These are phyloP conservation scores for Sherardia arvensis DNA, from an alignment of 257 asterid species.

Conservation along the genomic window DNA sequence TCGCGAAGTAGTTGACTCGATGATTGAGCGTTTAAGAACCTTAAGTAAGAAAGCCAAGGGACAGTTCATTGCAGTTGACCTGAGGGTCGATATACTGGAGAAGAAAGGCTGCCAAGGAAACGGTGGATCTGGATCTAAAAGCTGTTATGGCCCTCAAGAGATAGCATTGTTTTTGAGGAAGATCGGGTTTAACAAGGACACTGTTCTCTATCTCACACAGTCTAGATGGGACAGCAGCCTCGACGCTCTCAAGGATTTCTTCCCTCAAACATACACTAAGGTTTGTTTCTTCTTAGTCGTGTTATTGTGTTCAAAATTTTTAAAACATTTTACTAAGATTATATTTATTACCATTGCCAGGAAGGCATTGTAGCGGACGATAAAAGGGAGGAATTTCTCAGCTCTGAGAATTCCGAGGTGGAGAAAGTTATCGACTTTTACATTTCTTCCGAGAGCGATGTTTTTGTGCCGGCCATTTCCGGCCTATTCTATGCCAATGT, in stretches of 20 bases:
- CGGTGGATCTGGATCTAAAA: constrained; percentile 51
- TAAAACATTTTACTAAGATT: too few species aligned
- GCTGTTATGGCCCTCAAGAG: constrained; percentile 72
- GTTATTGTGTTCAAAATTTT: not conserved
- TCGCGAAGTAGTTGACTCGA: constrained; percentile 76
- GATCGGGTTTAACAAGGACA: constrained; percentile 66
- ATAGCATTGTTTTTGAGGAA: constrained; percentile 60
- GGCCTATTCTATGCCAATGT: constrained; percentile 75
- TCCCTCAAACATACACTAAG: constrained; percentile 80
- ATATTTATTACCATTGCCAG: constrained; percentile 37
- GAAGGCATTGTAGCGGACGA: constrained; percentile 63
- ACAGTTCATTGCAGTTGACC: constrained; percentile 78
- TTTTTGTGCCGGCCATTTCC: constrained; percentile 57
- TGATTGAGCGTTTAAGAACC: constrained; percentile 67
- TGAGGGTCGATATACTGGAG: constrained; percentile 80
- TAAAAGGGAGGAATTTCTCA: constrained; percentile 28
- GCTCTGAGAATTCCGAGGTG: constrained; percentile 22
- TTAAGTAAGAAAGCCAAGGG: constrained; percentile 73
- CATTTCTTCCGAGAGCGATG: constrained; percentile 32
- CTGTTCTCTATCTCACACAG: constrained; percentile 70
- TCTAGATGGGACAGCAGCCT: constrained; percentile 82
- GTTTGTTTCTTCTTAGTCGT: constrained; percentile 21
- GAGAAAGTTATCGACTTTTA: constrained; percentile 38
- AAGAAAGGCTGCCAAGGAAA: constrained; percentile 65
- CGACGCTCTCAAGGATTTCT: constrained; percentile 56